Evolutionary conservation across 352 stramenopile genomes (phyloP), one percentile per base, ranked within the genome.

Genomic region (Globisporangium acanthophoron): DNA sequence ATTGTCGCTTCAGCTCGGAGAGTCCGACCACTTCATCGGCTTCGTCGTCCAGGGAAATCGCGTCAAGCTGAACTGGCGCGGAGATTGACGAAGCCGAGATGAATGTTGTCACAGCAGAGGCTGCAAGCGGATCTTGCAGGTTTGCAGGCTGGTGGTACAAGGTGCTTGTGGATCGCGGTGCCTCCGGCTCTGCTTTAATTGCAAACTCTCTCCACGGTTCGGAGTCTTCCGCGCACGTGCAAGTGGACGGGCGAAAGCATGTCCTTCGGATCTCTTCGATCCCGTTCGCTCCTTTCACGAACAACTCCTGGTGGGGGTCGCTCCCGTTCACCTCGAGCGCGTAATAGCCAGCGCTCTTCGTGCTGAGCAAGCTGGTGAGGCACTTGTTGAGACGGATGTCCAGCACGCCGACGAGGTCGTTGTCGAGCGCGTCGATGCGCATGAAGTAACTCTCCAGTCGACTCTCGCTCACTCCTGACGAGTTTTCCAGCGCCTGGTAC

Each of bases 1-100:
- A 87, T 58, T 80, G 72, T 18, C 80, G 74, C 59, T 88, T 90
- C 39, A 90, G 78, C 49, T 83, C 78, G 20, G 67, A 66, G 35
- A 90, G 72, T 7, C 80, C 78, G 29, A 88, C 64, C 44, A 87
- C 70, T 18, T 74, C 39, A 6, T 27, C 50, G 47, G 62, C 48
- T 16, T 40, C 24, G 44, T 3, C 27, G 11, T 44, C 8, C 5
- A 40, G 7, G 8, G 35, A 24, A 15, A 13, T 18, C 0, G 20
- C 40, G 37, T 56, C 33, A 41, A 29, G 3, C 16, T 16, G 20
- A 31, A 31, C 46, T 27, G 46, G 5, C 13, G 24, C 47, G n/a
- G 41, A 24, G n/a, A 39, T 44, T 21, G 54, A 59, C 29, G 18
- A 27, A 20, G 29, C 27, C 27, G 48, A 56, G 18, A 62, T 48